These are phyloP conservation scores for Limtongia smithiae DNA, from an alignment of 805 yeast species.

Conservation along the genomic window DNA sequence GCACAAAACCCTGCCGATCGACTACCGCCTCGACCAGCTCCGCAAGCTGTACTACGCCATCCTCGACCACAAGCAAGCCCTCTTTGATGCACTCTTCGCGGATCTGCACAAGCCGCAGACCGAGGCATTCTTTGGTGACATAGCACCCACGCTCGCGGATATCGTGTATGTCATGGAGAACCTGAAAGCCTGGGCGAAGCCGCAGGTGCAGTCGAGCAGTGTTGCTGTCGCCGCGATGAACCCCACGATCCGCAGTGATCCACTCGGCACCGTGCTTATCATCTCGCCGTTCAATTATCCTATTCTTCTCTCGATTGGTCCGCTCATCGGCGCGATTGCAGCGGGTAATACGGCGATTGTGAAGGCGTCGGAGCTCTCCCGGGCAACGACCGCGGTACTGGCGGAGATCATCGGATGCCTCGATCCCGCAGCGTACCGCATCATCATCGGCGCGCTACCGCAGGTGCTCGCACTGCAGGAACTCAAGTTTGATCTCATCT, in stretches of 20 bases:
- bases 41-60: slow-evolving; percentile 64
- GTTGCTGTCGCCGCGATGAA: slow-evolving; percentile 7
- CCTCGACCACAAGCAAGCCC: slow-evolving; percentile 51
- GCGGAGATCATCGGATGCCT: slow-evolving; percentile 55
- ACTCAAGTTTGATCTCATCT: slow-evolving; percentile 71
- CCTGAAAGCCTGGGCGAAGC: slow-evolving; percentile 59
- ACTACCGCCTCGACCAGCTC: slow-evolving; percentile 58
- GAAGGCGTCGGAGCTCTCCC: slow-evolving; percentile 73
- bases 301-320: slow-evolving; percentile 54
- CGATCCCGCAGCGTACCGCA: slow-evolving; percentile 54
- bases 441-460: slow-evolving; percentile 69
- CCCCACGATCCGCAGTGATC: slow-evolving; percentile 37
- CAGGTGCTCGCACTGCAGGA: slow-evolving; percentile 60
- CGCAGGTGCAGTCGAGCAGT: slow-evolving; percentile 36
- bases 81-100: slow-evolving; percentile 54
- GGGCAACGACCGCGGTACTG: slow-evolving; percentile 55
- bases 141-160: slow-evolving; percentile 51
- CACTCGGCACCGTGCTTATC: slow-evolving; percentile 64
- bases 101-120: slow-evolving; percentile 65
- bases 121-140: slow-evolving; percentile 64
- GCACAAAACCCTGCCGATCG: slow-evolving; percentile 51
- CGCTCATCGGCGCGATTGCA: slow-evolving; percentile 76
- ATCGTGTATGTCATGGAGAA: slow-evolving; percentile 55
- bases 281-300: slow-evolving; percentile 85
- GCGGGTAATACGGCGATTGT: slow-evolving; percentile 78